Evolutionary conservation across 371 early-diverging fungal species (phyloP).

Genomic region (Lichtheimia hyalospora): DNA sequence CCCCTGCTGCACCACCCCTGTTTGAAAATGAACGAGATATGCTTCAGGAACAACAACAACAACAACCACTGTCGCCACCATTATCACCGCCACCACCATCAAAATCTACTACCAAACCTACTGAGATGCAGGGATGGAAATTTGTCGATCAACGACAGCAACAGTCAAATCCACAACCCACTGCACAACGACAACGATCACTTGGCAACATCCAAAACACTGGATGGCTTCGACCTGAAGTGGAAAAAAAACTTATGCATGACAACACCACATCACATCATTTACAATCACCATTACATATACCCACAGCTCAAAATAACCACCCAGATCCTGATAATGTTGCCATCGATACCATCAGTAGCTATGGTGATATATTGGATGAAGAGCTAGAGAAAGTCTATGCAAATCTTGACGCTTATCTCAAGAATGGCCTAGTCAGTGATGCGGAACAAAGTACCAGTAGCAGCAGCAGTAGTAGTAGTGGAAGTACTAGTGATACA

Average conservation of each 20-base stretch:
- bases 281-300: not conserved
- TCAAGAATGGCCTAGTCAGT: not conserved
- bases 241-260: too few species aligned
- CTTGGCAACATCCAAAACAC: too few species aligned
- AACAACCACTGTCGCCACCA: not conserved
- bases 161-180: constrained; percentile 1
- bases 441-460: not conserved
- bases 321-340: not conserved
- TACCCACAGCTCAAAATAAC: constrained; percentile 5
- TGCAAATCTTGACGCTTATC: constrained; percentile 1
- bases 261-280: not conserved
- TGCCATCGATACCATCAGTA: constrained; percentile 7
- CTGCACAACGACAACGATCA: not conserved
- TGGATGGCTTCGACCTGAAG: too few species aligned
- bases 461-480: not conserved
- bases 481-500: not conserved
- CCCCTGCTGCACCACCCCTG: not conserved
- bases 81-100: not conserved
- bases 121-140: not conserved
- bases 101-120: not conserved
- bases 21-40: not conserved
- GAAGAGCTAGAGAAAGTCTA: constrained; percentile 10
- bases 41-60: not conserved
- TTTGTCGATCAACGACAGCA: not conserved
- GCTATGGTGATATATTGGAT: constrained; percentile 7